These are phyloP conservation scores for Ottelia alismoides DNA, from an alignment of 106 monocot genomes.

Conservation along the genomic window DNA sequence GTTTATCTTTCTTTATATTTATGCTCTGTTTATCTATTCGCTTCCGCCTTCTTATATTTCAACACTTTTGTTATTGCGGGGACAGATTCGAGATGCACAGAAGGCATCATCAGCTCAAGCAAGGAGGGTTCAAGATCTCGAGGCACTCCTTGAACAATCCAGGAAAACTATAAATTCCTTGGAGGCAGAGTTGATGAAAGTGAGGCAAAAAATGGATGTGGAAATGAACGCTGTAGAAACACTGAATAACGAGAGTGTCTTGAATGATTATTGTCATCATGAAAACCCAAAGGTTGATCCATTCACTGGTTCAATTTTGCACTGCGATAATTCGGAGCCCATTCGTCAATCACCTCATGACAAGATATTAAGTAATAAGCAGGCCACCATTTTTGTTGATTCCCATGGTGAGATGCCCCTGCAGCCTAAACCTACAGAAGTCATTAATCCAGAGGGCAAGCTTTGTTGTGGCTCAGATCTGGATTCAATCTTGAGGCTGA, in stretches of 20 bases:
- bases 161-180: background rate
- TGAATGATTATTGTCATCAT: background rate
- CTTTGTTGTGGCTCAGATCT: no score
- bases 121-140: background rate
- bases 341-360: background rate
- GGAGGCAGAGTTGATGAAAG: background rate
- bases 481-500: no score
- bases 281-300: background rate
- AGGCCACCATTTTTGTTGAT: background rate
- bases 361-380: no score
- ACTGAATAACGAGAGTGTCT: background rate
- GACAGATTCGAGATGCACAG: background rate
- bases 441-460: no score
- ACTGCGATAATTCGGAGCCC: background rate
- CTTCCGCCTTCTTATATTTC: no score
- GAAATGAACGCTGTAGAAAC: background rate
- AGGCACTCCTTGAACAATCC: background rate
- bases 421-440: background rate
- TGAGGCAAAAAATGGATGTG: background rate
- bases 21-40: no score
- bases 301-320: background rate
- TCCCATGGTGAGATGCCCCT: background rate
- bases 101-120: background rate
- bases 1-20: no score
- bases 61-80: no score